Percentiles rank a stretch among this genome's conserved stretches.
These are phyloP conservation scores for Monosporascus sp. DNA, from an alignment of 2,329 filamentous ascomycete species.

Conservation along the genomic window DNA sequence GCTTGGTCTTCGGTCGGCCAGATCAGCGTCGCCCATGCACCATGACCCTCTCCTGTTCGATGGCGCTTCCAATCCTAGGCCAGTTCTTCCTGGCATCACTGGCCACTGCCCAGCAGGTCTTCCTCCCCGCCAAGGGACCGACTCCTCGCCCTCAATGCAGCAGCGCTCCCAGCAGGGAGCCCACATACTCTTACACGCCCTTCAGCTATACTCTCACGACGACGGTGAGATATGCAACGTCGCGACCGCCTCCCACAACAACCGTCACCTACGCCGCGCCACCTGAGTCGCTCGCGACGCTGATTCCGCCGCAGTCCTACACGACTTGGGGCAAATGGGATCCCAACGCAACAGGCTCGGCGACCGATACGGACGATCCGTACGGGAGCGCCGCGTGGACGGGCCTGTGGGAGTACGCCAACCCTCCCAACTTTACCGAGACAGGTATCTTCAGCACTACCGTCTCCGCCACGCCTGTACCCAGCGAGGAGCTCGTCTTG, in stretches of 20 bases:
- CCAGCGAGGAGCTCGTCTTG: conserved; percentile 48
- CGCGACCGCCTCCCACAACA: conserved; percentile 23
- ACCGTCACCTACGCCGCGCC: conserved; percentile 29
- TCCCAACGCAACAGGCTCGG: conserved; percentile 26
- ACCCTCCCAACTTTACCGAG: conserved; percentile 29
- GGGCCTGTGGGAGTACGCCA: conserved; percentile 29
- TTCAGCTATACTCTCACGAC: conserved; percentile 33
- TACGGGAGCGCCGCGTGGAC: conserved; percentile 36
- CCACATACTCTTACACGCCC: conserved; percentile 22
- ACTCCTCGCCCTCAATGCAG: conserved; percentile 24
- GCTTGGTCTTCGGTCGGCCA: too few species aligned
- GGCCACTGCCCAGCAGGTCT: conserved; percentile 27
- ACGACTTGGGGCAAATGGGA: conserved; percentile 38
- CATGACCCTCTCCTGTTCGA: too few species aligned
- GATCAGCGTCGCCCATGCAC: too few species aligned
- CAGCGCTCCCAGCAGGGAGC: conserved; percentile 17
- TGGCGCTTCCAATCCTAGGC: too few species aligned
- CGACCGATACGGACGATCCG: conserved; percentile 28
- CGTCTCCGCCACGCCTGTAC: conserved; percentile 48
- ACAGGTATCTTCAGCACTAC: conserved; percentile 36
- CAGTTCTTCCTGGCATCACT: too few species aligned
- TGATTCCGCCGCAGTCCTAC: conserved; percentile 30
- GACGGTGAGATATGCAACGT: conserved; percentile 32
- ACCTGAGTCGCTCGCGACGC: conserved; percentile 27
- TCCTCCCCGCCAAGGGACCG: conserved; percentile 25